Base-by-base conservation (phyloP, 139 green algal genomes). In the Chloropicon primus region DNA sequence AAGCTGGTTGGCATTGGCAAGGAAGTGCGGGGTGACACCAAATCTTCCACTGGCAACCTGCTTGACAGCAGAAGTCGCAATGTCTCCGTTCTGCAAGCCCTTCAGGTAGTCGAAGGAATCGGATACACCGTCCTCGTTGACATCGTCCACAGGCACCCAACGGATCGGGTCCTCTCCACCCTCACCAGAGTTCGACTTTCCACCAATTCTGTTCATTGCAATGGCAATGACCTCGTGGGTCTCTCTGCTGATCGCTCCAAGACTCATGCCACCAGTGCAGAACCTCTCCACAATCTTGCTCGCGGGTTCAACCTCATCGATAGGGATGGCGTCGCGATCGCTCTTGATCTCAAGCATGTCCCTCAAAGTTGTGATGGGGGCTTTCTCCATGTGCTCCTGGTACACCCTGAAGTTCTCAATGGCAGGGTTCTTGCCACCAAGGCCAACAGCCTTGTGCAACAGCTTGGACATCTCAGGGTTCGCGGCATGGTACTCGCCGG, bases 391-490 rank as follows among this genome's bases (percentile, higher is more conserved):
- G 88, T 98, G 92, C 79, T 92, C 74, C 85, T 91, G 81, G 89
- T 96, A 99, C 1, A 89, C 87, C 76, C 91, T 75, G 86, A 95
- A 98, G 2, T 88, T 86, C 22, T 86, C 83, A 22, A 78, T 62
- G 41, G 41, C 41, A n/a, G 41, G 41, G 28, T 71, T 90, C 78
- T 90, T 85, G 76, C 84, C 84, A 72, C 93, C 92, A 76, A 96
- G 83, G 26, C 94, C 91, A 28, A 99, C 91, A 62, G 94, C 88
- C 88, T 98, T 98, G 93, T 99, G 95, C 88, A 99, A 89, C 77
- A 99, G 89, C 91, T 99, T 99, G 85, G 92, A 84, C 94, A 99
- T 98, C 75, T 94, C 89, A 85, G 95, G 92, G 89, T 99, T 99
- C 89, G 98, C 98, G 80, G 88, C 88, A 84, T 99, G 95, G 88